These are phyloP conservation scores for Fraxinus latifolia DNA, from an alignment of 305 asterid genomes.

Conservation along the genomic window DNA sequence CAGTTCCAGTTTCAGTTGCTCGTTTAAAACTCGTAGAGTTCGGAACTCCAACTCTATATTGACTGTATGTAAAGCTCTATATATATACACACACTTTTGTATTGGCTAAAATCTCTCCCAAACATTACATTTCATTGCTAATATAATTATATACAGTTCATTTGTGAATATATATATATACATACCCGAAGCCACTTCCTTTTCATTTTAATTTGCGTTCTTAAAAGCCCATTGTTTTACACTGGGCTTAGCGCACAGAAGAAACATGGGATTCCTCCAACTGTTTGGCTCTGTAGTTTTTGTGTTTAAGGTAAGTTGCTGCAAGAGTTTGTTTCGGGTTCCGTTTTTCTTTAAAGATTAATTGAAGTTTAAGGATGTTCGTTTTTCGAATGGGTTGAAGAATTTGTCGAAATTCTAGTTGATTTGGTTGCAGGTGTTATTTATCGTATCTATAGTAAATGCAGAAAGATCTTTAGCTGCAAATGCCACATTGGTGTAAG, in stretches of 20 bases:
- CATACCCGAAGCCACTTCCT: neutral
- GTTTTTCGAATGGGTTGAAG: neutral
- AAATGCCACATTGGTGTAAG: slow-evolving; percentile 49
- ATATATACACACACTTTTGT: neutral
- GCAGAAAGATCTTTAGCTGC: slow-evolving; percentile 40
- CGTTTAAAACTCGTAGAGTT: neutral
- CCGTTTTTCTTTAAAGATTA: neutral
- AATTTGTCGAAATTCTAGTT: slow-evolving; percentile 15
- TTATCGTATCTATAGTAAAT: slow-evolving; percentile 29
- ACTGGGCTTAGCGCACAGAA: slow-evolving; percentile 27
- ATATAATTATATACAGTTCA: neutral
- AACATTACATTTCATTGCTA: neutral
- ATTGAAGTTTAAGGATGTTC: slow-evolving; percentile 5
- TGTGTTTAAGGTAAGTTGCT: slow-evolving; percentile 42
- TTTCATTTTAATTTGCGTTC: neutral
- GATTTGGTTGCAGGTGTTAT: slow-evolving; percentile 34
- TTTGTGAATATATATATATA: no score
- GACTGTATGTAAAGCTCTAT: neutral
- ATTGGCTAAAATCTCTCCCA: neutral
- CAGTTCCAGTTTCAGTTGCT: neutral
- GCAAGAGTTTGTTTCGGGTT: neutral
- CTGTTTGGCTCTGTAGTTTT: slow-evolving; percentile 11
- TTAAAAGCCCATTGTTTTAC: slow-evolving; percentile 24
- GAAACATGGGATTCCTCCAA: slow-evolving; percentile 26
- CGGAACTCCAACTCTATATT: neutral